phyloP scores from a whole-genome alignment of 2,329 filamentous ascomycete genomes.

The Venturia carpophila region DNA sequence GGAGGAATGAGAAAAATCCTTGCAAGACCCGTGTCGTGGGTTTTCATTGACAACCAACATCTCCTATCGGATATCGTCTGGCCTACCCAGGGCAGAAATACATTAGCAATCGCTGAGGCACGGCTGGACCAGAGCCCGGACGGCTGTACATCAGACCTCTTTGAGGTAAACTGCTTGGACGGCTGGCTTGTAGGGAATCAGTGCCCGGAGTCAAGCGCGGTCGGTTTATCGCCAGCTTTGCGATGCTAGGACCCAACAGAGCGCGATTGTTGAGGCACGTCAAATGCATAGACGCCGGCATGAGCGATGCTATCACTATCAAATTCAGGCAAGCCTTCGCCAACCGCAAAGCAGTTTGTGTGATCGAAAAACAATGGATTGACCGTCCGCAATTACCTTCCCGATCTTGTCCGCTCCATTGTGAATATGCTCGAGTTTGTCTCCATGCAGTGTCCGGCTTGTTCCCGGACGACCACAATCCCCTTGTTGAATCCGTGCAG shows the following conservation, averaged over 20 bases:
- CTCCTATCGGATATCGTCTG: not conserved
- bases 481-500: too few species aligned
- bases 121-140: not conserved
- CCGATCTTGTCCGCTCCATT: not conserved
- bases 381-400: not conserved
- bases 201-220: not conserved
- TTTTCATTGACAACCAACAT: not conserved
- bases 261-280: not conserved
- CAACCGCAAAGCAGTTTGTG: not conserved
- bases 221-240: not conserved
- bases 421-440: not conserved
- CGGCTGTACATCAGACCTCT: too few species aligned
- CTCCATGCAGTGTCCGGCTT: not conserved
- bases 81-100: too few species aligned
- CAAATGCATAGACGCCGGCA: constrained; percentile 1
- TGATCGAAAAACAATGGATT: not conserved
- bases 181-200: not conserved
- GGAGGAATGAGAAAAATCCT: constrained; percentile 43
- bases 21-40: not conserved
- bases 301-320: not conserved
- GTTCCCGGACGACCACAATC: not conserved
- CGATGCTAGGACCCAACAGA: not conserved
- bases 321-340: not conserved
- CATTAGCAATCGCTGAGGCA: not conserved
- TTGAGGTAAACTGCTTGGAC: not conserved